These are phyloP conservation scores for Coemansia erecta DNA, from an alignment of 192 early-diverging fungal species.

Conservation along the genomic window DNA sequence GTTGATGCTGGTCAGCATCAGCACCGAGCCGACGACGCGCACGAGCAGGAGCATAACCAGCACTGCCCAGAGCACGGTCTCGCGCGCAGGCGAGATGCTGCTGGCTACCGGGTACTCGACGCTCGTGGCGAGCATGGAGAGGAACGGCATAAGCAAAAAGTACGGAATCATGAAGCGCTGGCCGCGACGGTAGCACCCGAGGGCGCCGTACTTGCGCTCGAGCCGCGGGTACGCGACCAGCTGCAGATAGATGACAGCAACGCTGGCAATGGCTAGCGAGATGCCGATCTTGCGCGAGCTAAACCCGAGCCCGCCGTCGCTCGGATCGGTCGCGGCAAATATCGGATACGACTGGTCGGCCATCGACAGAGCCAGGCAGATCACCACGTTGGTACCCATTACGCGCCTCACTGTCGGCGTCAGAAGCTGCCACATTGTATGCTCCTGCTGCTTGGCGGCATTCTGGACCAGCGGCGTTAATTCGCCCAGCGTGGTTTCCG, in stretches of 20 bases:
- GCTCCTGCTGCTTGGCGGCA: conserved; percentile 4
- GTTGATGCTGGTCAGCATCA: conserved; percentile 39
- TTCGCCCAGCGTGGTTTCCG: conserved; percentile 2
- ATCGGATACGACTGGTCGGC: conserved; percentile 40
- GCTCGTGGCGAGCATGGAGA: conserved; percentile 8
- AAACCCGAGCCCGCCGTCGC: conserved; percentile 57
- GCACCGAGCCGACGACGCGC: conserved; percentile 18
- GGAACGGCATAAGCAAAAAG: conserved; percentile 4
- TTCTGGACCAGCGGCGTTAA: conserved; percentile 11
- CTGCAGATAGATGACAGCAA: conserved; percentile 52
- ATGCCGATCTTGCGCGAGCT: conserved; percentile 50
- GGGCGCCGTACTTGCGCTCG: conserved; percentile 40
- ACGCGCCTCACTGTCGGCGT: conserved; percentile 19
- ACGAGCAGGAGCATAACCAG: conserved; percentile 18
- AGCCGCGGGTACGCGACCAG: conserved; percentile 50
- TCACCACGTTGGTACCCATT: conserved; percentile 18
- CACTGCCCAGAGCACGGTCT: conserved; percentile 27
- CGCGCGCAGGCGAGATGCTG: background rate
- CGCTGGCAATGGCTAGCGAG: conserved; percentile 40
- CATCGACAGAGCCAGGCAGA: conserved; percentile 30
- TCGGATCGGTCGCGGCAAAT: conserved; percentile 35
- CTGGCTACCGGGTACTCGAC: background rate
- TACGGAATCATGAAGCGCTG: conserved; percentile 9
- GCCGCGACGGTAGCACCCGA: conserved; percentile 40
- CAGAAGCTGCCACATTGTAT: conserved; percentile 13